Evolutionary conservation across 2,329 filamentous ascomycete genomes (phyloP).

Genomic region (Capronia coronata): DNA sequence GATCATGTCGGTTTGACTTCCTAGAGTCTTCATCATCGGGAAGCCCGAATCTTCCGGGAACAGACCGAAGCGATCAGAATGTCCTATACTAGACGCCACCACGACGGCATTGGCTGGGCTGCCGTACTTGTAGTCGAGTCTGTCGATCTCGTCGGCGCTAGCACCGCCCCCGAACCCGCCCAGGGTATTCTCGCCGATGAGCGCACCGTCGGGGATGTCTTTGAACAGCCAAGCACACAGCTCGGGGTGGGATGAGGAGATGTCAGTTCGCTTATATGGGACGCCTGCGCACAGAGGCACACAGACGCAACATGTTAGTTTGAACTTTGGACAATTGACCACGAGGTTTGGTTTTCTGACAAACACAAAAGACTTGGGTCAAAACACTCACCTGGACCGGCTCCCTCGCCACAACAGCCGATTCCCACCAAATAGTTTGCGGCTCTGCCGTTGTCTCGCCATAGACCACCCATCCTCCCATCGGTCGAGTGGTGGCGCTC

Average conservation of each 20-base stretch:
- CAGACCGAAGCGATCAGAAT: conserved; percentile 25
- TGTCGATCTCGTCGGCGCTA: conserved; percentile 36
- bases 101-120: conserved; percentile 31
- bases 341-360: no score
- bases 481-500: conserved; percentile 31
- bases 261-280: conserved; percentile 26
- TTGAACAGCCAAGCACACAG: conserved; percentile 25
- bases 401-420: conserved; percentile 32
- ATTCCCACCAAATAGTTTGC: conserved; percentile 33
- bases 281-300: conserved; percentile 1
- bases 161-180: conserved; percentile 29
- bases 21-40: conserved; percentile 27
- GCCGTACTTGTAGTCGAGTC: conserved; percentile 32
- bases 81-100: conserved; percentile 26
- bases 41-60: conserved; percentile 19
- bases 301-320: background rate
- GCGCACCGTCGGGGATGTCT: conserved; percentile 22
- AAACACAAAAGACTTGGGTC: no score
- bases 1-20: conserved; percentile 24
- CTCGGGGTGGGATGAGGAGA: conserved; percentile 11
- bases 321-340: no score
- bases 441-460: conserved; percentile 32
- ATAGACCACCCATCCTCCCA: conserved; percentile 33
- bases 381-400: conserved; percentile 29
- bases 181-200: conserved; percentile 29